Percentiles rank a stretch among this genome's conserved stretches.
phyloP scores from a whole-genome alignment of 1,284 basidiomycete genomes.

The Ganoderma lucidum region DNA sequence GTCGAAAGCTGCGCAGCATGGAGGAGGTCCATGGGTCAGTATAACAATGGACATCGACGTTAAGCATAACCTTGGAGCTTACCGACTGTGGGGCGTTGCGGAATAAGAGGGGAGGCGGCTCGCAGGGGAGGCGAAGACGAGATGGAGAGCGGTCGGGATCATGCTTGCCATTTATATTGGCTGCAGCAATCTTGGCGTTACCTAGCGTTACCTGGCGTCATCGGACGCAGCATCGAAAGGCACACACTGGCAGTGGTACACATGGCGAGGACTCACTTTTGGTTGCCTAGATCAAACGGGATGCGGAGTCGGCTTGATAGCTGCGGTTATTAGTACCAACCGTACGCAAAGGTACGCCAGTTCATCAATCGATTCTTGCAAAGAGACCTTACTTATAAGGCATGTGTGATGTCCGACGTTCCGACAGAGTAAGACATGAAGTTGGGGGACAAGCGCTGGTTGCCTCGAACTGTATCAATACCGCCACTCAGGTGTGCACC shows the following conservation, averaged over 20 bases:
- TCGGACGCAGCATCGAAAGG: neutral
- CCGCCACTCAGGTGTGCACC: too few species aligned
- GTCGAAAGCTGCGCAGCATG: neutral
- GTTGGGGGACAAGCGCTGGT: too few species aligned
- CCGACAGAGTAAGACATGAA: neutral
- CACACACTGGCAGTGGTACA: too few species aligned
- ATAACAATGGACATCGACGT: too few species aligned
- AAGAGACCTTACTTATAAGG: neutral
- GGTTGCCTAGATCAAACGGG: neutral
- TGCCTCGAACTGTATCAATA: too few species aligned
- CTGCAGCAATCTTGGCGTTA: neutral
- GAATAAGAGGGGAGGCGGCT: neutral
- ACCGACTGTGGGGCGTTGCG: neutral
- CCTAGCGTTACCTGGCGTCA: neutral
- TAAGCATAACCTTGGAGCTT: neutral
- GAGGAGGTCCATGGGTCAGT: neutral
- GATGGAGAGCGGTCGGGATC: neutral
- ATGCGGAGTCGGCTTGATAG: neutral
- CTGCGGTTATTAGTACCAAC: neutral
- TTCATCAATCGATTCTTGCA: neutral
- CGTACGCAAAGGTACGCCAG: neutral
- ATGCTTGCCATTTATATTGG: neutral
- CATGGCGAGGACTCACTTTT: neutral
- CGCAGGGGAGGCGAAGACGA: neutral
- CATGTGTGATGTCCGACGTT: neutral